Base-by-base conservation (phyloP, 2,329 filamentous ascomycete species). In the Stemphylium lycopersici region DNA sequence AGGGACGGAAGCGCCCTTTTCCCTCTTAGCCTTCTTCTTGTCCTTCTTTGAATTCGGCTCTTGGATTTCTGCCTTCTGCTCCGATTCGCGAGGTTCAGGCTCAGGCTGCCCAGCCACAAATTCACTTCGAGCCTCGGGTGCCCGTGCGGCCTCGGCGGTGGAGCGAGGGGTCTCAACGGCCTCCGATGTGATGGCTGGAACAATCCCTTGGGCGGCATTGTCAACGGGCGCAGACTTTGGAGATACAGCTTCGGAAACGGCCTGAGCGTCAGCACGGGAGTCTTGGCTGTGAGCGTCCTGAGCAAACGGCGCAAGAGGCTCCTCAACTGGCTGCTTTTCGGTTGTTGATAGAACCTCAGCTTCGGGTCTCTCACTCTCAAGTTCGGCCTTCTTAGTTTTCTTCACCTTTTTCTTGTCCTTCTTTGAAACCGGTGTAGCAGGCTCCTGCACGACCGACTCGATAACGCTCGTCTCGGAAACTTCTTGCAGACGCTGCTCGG, bases 391-490 rank as follows among this genome's bases (percentile, higher is more conserved):
- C 22, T 61, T 51, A 6, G 22, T 6, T 26, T 66, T 69, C 51
- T 63, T 66, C 10, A 54, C 61, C 38, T 67, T 66, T 39, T 66
- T 69, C 56, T 65, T 66, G 48, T 65, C 60, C 34, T 67, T 66
- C 55, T 68, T 65, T 4, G 61, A 61, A 6, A 63, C 34, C 13
- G 62, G 45, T 18, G 57, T 36, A 12, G 42, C 15, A 10, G 43
- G 13, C 12, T 52, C 42, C 29, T 58, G 40, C 6, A 39, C 13
- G 10, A 18, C 22, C 31, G 42, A 12, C n/a, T 43, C 41, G 18
- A 42, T n/a, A 7, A 31, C 26, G 3, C 22, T 31, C 15, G 33
- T 6, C 6, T 37, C 16, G 13, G 45, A 12, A 1, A 36, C 31
- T 10, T 59, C 43, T 11, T 48, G 18, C 3, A 32, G 11, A 12